Base-by-base conservation (phyloP, 768 basidiomycete genomes). In the Pleurotus pulmonarius region DNA sequence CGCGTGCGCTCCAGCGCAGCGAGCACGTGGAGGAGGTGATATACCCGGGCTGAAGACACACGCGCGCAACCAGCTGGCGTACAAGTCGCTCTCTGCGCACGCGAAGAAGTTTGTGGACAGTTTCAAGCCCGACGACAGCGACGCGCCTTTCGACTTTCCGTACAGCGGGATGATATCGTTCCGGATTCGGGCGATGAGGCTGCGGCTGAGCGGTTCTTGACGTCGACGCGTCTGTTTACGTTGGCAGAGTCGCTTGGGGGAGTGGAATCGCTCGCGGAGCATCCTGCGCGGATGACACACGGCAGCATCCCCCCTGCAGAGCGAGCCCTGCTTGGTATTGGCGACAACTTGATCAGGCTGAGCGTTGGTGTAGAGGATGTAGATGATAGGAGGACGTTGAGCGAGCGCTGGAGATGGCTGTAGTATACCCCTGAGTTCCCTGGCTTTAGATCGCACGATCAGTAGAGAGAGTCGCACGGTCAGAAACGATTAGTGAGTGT, bases 221-320 rank as follows among this genome's bases (percentile, higher is more conserved):
- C 81, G 0, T 68, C 80, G 0, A 77, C 85, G 3, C 69, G 81
- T 24, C 66, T 95, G 34, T 94, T 94, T 65, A 79, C 86, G 22
- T 76, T 98, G 11, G 95, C 94, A 0, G 94, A 95, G 79, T 86
- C 83, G 22, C 72, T 98, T 4, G 96, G 96, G 1, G 96, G 94
- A 0, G 92, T 97, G 4, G 96, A 98, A 79, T 88, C 86, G 68
- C 72, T 98, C 34, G 90, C 90, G 0, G 94, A 98, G 69, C 78
- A 90, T 45, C 95, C 94, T 0, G 84, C 86, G 44, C 75, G 77
- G 70, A 97, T 97, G 94, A 96, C 93, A 6, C 95, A 97, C 68
- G 86, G 83, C 1, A 82, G 82, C 49, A 83, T 92, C 47, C 87
- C 91, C 0, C 77, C 79, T 22, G 83, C 70, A 1, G 88, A 91